phyloP scores from a whole-genome alignment of 108 stramenopile species.

The Discostella stelligeroides region DNA sequence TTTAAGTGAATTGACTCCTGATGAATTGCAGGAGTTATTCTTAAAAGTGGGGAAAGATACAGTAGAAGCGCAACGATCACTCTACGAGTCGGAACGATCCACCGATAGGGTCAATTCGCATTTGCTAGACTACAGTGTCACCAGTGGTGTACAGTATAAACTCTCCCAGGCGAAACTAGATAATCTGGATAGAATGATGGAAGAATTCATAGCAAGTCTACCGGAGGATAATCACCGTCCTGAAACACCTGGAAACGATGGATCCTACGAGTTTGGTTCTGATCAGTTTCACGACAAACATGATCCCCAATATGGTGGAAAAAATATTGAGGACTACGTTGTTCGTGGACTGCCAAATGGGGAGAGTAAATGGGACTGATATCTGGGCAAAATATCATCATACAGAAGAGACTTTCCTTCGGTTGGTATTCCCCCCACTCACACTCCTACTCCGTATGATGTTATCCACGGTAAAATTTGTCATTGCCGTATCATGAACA shows the following conservation, averaged over 20 bases:
- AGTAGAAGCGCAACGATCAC: slow-evolving; percentile 43
- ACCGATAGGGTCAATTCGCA: slow-evolving; percentile 43
- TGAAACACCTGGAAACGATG: slow-evolving; percentile 33
- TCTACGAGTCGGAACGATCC: slow-evolving; percentile 48
- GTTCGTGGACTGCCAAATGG: slow-evolving; percentile 3
- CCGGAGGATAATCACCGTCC: slow-evolving; percentile 49
- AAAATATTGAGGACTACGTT: slow-evolving; percentile 18
- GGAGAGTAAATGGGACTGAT: slow-evolving; percentile 5
- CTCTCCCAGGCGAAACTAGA: slow-evolving; percentile 36
- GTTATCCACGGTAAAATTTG: too few species aligned
- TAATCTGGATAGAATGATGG: slow-evolving; percentile 48
- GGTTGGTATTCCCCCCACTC: too few species aligned
- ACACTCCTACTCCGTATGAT: too few species aligned
- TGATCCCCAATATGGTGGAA: slow-evolving; percentile 36
- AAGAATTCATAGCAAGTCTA: slow-evolving; percentile 49
- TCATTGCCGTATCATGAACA: too few species aligned
- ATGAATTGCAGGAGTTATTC: slow-evolving; percentile 34
- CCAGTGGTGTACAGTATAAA: slow-evolving; percentile 40
- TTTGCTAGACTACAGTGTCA: slow-evolving; percentile 47
- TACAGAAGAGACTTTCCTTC: too few species aligned
- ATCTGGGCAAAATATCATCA: too few species aligned
- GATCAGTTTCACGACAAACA: slow-evolving; percentile 44
- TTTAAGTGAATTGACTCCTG: slow-evolving; percentile 15
- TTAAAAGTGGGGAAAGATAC: slow-evolving; percentile 38
- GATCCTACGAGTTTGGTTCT: slow-evolving; percentile 27